A percentile compares a stretch with the other conserved stretches of the same genome.
These are phyloP conservation scores for Cladosporium velox DNA, from an alignment of 2,329 filamentous ascomycete genomes.

Conservation along the genomic window DNA sequence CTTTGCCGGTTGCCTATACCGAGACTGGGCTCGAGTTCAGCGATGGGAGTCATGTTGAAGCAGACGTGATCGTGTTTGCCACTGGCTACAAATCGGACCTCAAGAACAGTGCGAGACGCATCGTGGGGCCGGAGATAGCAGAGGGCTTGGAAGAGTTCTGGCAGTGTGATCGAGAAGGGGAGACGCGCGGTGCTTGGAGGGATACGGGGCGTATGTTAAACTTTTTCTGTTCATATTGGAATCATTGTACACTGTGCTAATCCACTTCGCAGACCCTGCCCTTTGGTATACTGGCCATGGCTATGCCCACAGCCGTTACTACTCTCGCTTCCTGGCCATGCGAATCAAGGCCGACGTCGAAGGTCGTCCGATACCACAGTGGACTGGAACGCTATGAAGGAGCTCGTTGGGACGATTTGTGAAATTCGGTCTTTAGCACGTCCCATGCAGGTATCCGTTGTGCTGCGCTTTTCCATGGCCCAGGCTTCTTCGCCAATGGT, in stretches of 20 bases:
- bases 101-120: constrained; percentile 61
- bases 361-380: constrained; percentile 24
- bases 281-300: constrained; percentile 51
- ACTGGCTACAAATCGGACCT: constrained; percentile 48
- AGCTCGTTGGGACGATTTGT: neutral
- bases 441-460: neutral
- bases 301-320: constrained; percentile 50
- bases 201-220: constrained; percentile 36
- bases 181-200: constrained; percentile 47
- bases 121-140: constrained; percentile 67
- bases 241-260: neutral
- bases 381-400: constrained; percentile 1
- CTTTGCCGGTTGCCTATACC: constrained; percentile 39
- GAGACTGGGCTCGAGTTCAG: constrained; percentile 44
- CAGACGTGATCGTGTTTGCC: constrained; percentile 49
- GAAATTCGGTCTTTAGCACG: neutral
- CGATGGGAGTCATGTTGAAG: constrained; percentile 45
- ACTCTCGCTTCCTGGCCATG: constrained; percentile 47
- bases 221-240: neutral
- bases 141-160: constrained; percentile 65
- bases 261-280: constrained; percentile 34
- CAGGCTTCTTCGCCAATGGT: neutral
- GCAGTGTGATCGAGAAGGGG: constrained; percentile 48
- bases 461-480: neutral
- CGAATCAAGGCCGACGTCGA: constrained; percentile 45